Base-by-base conservation (phyloP, 1,139 yeast species). In the Pichia sp. region DNA sequence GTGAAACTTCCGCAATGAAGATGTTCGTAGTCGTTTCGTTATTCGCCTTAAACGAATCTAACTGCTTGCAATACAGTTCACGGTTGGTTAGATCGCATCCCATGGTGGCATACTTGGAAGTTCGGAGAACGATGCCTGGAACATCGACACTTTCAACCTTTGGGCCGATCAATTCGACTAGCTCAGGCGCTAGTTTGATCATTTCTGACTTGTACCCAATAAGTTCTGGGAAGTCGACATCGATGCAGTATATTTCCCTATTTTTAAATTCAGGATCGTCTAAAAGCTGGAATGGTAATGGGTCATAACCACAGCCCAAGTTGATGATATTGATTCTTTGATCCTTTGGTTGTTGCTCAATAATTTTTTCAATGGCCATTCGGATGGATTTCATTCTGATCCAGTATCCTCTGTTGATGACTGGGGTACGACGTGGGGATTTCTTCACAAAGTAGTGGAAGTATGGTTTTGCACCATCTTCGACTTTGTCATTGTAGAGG, bases 381-480 rank as follows among this genome's bases (percentile, higher is more conserved):
- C 80, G 73, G 47, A 87, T 82, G 8, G 89, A 80, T 58, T 83
- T 83, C 81, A 87, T 81, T 50, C 96, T 70, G 21, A 85, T 72
- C 91, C 94, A 87, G 62, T 87, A 87, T 0, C 95, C 96, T 57
- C 95, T 67, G 57, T 87, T 87, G 38, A 87, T 85, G 12, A 87
- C 84, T 0, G 96, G 95, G 0, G 93, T 82, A 50, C 95, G 69
- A 60, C 93, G 70, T 54, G 80, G 79, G 7, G 81, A 81, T 50
- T 78, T 81, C 22, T 79, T 77, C 1, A 87, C 95, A 66, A 87
- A 87, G 53, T 74, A 70, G 50, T 81, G 73, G 61, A 86, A 85
- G 67, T 81, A 83, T 7, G 45, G 49, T 14, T 41, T 47, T 15
- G 41, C 6, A 20, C 28, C 31, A 5, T 32, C 21, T 68, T 18